phyloP scores from a whole-genome alignment of 352 stramenopile genomes.

The Phytophthora rubi region DNA sequence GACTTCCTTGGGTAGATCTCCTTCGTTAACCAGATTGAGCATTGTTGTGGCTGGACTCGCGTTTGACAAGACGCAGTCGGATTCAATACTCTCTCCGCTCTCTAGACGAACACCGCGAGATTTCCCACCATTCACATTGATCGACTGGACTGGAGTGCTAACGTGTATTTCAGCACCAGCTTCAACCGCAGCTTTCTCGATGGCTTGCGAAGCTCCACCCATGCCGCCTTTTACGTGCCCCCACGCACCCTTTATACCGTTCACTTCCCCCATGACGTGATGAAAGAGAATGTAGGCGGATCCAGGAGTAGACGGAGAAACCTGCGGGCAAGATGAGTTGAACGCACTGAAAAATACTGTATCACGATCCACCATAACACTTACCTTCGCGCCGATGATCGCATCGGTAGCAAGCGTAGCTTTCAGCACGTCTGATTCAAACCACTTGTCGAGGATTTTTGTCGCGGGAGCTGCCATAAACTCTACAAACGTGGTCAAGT shows the following conservation, averaged over 20 bases:
- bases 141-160: slow-evolving; percentile 65
- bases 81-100: slow-evolving; percentile 58
- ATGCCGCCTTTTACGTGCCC: slow-evolving; percentile 92
- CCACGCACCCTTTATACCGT: slow-evolving; percentile 89
- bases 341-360: not conserved
- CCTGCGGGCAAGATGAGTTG: slow-evolving; percentile 31
- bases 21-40: slow-evolving; percentile 75
- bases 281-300: slow-evolving; percentile 93
- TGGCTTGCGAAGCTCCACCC: slow-evolving; percentile 77
- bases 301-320: slow-evolving; percentile 83
- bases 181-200: slow-evolving; percentile 64
- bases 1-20: slow-evolving; percentile 58
- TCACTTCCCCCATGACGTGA: slow-evolving; percentile 93
- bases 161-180: slow-evolving; percentile 81
- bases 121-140: slow-evolving; percentile 53
- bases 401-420: slow-evolving; percentile 92
- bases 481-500: slow-evolving; percentile 86
- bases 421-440: slow-evolving; percentile 91
- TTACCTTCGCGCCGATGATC: slow-evolving; percentile 90
- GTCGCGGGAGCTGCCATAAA: slow-evolving; percentile 88
- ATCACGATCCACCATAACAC: not conserved
- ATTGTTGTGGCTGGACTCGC: slow-evolving; percentile 84
- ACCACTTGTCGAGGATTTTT: slow-evolving; percentile 92
- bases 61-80: slow-evolving; percentile 80
- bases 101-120: slow-evolving; percentile 71